Base-by-base conservation (phyloP, 805 yeast genomes). In the Myxozyma monticola region DNA sequence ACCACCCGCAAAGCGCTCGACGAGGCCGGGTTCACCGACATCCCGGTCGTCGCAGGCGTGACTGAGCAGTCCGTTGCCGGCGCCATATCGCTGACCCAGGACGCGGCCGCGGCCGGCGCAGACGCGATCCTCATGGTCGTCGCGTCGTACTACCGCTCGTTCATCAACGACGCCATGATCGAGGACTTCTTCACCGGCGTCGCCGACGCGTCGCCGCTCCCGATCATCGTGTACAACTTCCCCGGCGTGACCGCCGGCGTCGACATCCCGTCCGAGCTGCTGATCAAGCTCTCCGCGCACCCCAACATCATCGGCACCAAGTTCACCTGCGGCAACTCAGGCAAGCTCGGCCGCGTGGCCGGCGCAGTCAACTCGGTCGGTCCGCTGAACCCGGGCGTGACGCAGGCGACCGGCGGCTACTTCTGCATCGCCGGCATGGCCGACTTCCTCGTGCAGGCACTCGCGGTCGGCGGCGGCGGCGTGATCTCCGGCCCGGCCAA, bases 401-500 rank as follows among this genome's bases (percentile, higher is more conserved):
- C 45, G 29, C 29, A 7, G 29, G 42, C 42, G 9, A n/a, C 6
- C 18, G 71, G 70, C 55, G 69, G 75, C 56, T 78, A 77, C 66
- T 52, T 64, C 20, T 62, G 72, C 35, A 70, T 76, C 57, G 74
- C 80, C 4, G 83, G 83, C n/a, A 66, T 76, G 25, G 81, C 81
- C 26, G 81, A 78, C 60, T 63, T 76, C 37, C 65, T 78, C 29
- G 60, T 75, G 30, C 81, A 81, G 34, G 76, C 74, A 12, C 67
- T 76, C 42, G 48, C 73, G 0, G 72, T 75, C 21, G 80, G 80
- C 18, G 72, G 71, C 49, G 64, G 69, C 42, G 82, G 81, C 31
- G 69, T 79, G 18, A 73, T 78, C 49, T 80, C 77, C 60, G 83
- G 80, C 7, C 66, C 77, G 34, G 68, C 76, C 36, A 80, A 79